phyloP scores from a whole-genome alignment of 495 filamentous ascomycete species.

The Talaromyces adpressus region DNA sequence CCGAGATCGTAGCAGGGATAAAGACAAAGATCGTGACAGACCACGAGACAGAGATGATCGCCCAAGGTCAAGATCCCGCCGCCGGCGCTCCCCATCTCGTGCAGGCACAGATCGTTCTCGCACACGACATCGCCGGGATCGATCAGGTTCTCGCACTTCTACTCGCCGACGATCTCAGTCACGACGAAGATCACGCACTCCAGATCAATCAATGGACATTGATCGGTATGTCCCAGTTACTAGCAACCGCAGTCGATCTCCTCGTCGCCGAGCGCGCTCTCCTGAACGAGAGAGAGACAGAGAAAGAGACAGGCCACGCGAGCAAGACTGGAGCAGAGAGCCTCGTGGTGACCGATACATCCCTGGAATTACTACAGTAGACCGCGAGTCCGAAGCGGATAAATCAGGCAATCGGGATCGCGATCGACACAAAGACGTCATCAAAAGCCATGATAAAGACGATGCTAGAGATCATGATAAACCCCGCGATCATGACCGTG shows the following conservation, averaged over 20 bases:
- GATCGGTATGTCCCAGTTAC: constrained; percentile 44
- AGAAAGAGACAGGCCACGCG: constrained; percentile 10
- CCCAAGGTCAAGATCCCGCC: constrained; percentile 3
- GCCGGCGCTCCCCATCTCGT: constrained; percentile 1
- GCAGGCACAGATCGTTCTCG: background rate
- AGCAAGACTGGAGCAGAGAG: constrained; percentile 10
- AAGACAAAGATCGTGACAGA: constrained; percentile 11
- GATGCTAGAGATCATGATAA: constrained; percentile 12
- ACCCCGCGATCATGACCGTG: constrained; percentile 13
- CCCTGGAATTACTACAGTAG: constrained; percentile 13
- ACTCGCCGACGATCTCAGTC: constrained; percentile 10
- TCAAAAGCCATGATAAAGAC: constrained; percentile 10
- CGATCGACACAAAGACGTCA: constrained; percentile 10
- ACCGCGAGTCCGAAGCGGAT: constrained; percentile 13
- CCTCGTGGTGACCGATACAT: constrained; percentile 9
- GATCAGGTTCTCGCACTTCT: constrained; percentile 17
- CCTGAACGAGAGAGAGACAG: constrained; percentile 12
- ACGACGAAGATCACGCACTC: constrained; percentile 25
- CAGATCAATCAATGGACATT: constrained; percentile 30
- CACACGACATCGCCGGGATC: constrained; percentile 10
- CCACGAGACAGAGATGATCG: constrained; percentile 15
- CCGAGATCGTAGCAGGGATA: constrained; percentile 9
- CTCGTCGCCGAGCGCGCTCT: constrained; percentile 35
- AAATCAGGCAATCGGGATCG: constrained; percentile 16
- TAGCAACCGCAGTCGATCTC: constrained; percentile 37